Percentiles rank a stretch among this genome's conserved stretches.
Conservation (phyloP, 2,329 filamentous ascomycete species). For the Taxawa tesnikishii region DNA sequence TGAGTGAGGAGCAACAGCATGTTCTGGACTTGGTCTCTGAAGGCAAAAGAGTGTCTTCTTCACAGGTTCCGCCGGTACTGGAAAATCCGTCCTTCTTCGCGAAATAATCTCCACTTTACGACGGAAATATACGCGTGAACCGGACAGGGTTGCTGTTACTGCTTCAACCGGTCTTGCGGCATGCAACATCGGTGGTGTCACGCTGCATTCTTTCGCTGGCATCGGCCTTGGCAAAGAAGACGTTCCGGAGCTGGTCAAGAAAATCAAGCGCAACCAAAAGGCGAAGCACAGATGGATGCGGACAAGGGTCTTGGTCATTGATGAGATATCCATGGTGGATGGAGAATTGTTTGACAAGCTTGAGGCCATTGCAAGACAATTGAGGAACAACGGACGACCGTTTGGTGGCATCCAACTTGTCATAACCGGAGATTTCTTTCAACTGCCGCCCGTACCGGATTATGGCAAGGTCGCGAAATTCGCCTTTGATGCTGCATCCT, state of each 20-base stretch:
- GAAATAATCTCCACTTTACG: conserved; percentile 76
- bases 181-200: conserved; percentile 93
- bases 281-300: conserved; percentile 79
- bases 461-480: conserved; percentile 65
- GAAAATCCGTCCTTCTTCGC: conserved; percentile 91
- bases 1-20: conserved; percentile 77
- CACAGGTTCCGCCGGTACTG: conserved; percentile 85
- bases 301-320: conserved; percentile 78
- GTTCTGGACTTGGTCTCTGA: conserved; percentile 76
- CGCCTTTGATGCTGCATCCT: conserved; percentile 82
- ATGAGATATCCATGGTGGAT: conserved; percentile 98
- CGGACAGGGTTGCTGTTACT: conserved; percentile 80
- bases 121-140: conserved; percentile 61
- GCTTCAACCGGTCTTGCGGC: conserved; percentile 92
- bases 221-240: conserved; percentile 92
- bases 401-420: conserved; percentile 95
- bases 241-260: conserved; percentile 68
- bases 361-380: conserved; percentile 68
- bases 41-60: conserved; percentile 85
- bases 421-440: conserved; percentile 96
- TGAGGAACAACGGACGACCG: conserved; percentile 81
- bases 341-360: conserved; percentile 95
- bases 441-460: conserved; percentile 87
- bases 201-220: conserved; percentile 88
- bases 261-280: conserved; percentile 80